Evolutionary conservation across 2,329 filamentous ascomycete species (phyloP), one percentile per base, ranked within the genome.

Genomic region (Colletotrichum viniferum): DNA sequence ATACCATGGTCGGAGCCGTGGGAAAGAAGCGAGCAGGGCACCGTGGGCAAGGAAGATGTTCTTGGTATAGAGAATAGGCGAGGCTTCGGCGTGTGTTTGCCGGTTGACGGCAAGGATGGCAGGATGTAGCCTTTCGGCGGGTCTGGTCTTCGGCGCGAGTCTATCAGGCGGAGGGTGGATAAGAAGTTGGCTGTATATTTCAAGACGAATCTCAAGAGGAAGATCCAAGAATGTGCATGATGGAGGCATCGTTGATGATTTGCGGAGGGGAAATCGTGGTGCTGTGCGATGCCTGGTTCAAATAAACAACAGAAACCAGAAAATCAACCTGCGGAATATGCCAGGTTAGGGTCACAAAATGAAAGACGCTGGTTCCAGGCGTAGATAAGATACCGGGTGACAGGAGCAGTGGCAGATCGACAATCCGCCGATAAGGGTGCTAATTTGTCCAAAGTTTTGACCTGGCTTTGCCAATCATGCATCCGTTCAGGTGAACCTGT

Each of bases 41-140:
- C 82, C 81, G 79, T 88, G 85, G 13, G 86, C 85, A 71, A 84
- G 77, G 80, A 88, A 89, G 55, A 82, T 85, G 82, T 88, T 88
- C 74, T 75, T 75, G 26, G 78, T 74, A 80, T 88, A 88, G 56
- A 89, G 85, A 24, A 88, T 72, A 6, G 84, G 81, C 0, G 80
- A 79, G 55, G 84, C 84, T 75, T 89, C 87, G 74, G 73, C 74
- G 82, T 88, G 81, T 69, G 84, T 84, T 71, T 86, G 86, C 74
- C 79, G 83, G 82, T 81, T 85, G 69, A 82, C 78, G 77, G 80
- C 82, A 60, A 89, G 85, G 78, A 88, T 85, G 74, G 81, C 79
- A 7, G 85, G 81, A 79, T 86, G 78, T 61, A 87, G 75, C 56
- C 61, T 52, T 56, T 43, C 24, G 21, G 24, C 74, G 60, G 76